phyloP scores from a whole-genome alignment of 2,329 filamentous ascomycete species.

The Alternaria solani region DNA sequence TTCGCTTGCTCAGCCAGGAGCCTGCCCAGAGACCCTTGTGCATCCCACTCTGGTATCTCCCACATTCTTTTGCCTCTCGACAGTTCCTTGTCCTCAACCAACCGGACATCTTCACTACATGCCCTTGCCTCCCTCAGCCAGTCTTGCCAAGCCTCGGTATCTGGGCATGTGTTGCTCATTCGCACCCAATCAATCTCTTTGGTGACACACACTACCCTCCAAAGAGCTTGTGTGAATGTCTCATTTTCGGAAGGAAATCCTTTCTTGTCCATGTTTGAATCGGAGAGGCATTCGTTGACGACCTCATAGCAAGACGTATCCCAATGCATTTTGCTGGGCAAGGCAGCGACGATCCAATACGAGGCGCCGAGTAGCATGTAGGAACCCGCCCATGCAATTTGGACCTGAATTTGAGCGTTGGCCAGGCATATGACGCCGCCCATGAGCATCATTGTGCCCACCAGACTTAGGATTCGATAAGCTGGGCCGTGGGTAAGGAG shows the following conservation, averaged over 20 bases:
- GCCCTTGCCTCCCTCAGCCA: conserved; percentile 52
- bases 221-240: conserved; percentile 58
- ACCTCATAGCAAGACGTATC: conserved; percentile 57
- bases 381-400: conserved; percentile 59
- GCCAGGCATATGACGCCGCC: conserved; percentile 61
- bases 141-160: conserved; percentile 52
- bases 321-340: conserved; percentile 58
- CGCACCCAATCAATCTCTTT: conserved; percentile 55
- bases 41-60: conserved; percentile 47
- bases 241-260: conserved; percentile 41
- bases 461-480: conserved; percentile 58
- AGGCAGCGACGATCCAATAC: conserved; percentile 61
- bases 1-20: conserved; percentile 32
- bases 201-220: conserved; percentile 58
- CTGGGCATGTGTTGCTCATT: conserved; percentile 51
- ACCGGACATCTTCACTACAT: conserved; percentile 26
- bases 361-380: conserved; percentile 60
- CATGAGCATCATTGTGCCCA: conserved; percentile 62
- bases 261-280: conserved; percentile 46
- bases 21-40: conserved; percentile 33
- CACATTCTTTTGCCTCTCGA: conserved; percentile 33
- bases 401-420: conserved; percentile 58
- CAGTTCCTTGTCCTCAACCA: conserved; percentile 14
- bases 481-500: conserved; percentile 49
- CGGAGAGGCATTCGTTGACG: conserved; percentile 46